Conservation (phyloP, 1,284 basidiomycete species). For the Meira nashicola region DNA sequence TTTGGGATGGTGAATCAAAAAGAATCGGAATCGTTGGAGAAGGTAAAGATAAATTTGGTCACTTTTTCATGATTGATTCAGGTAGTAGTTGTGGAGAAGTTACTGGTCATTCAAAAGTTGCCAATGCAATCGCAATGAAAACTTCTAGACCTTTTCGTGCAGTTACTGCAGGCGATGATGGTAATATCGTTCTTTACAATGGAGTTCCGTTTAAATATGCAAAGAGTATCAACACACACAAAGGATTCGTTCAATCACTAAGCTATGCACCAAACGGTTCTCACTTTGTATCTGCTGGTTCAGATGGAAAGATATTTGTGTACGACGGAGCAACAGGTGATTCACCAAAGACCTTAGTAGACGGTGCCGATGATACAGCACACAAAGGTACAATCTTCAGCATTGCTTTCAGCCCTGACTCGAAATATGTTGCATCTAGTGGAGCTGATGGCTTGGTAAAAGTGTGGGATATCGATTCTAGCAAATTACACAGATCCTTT, state of each 20-base stretch:
- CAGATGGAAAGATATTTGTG: conserved; percentile 80
- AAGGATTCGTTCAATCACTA: conserved; percentile 89
- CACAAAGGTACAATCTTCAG: conserved; percentile 55
- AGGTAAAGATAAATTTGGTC: conserved; percentile 64
- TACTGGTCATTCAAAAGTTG: conserved; percentile 83
- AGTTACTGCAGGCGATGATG: conserved; percentile 63
- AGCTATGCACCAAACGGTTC: conserved; percentile 63
- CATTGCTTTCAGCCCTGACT: conserved; percentile 59
- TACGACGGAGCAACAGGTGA: conserved; percentile 91
- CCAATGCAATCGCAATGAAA: conserved; percentile 87
- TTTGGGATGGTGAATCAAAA: conserved; percentile 89
- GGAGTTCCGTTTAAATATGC: conserved; percentile 60
- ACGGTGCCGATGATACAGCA: conserved; percentile 17
- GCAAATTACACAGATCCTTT: conserved; percentile 22
- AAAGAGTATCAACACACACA: conserved; percentile 62
- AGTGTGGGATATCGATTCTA: conserved; percentile 34
- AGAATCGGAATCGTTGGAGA: conserved; percentile 94
- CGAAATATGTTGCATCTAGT: conserved; percentile 69
- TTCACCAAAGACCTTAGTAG: conserved; percentile 49
- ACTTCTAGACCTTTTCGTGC: conserved; percentile 86
- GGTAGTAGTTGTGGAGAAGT: conserved; percentile 91
- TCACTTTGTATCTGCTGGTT: conserved; percentile 81
- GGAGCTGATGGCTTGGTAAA: conserved; percentile 74
- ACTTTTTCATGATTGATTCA: conserved; percentile 55
- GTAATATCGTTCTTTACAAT: conserved; percentile 72